Evolutionary conservation across 495 filamentous ascomycete species (phyloP).

Genomic region (Talaromyces borbonicus): DNA sequence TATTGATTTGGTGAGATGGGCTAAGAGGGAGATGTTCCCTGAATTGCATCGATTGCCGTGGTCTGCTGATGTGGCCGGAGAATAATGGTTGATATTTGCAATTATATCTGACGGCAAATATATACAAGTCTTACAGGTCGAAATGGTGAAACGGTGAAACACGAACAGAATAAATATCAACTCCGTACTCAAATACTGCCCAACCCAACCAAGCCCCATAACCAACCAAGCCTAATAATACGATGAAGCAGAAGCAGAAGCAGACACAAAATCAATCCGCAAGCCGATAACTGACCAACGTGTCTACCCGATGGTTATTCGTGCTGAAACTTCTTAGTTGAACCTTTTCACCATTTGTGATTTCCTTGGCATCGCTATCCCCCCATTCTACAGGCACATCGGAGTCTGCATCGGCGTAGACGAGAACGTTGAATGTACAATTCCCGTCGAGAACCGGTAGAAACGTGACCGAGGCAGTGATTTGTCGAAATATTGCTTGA

Average conservation of each 20-base stretch:
- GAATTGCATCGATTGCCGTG: constrained; percentile 30
- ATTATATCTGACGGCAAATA: no score
- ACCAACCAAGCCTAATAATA: no score
- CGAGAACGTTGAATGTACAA: constrained; percentile 97
- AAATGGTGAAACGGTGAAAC: no score
- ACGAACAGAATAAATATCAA: no score
- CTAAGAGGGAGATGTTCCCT: constrained; percentile 30
- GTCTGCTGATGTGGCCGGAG: no score
- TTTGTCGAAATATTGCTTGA: constrained; percentile 90
- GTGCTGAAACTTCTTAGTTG: constrained; percentile 94
- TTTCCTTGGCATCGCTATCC: constrained; percentile 96
- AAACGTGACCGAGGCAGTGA: constrained; percentile 95
- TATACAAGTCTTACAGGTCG: no score
- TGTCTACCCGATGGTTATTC: constrained; percentile 85
- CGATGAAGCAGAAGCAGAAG: no score
- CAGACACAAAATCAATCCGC: constrained; percentile 22
- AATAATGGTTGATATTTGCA: no score
- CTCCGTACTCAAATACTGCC: no score
- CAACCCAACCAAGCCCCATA: no score
- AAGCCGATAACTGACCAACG: constrained; percentile 79
- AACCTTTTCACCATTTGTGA: constrained; percentile 90
- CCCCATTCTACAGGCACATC: constrained; percentile 98
- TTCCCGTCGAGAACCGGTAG: constrained; percentile 84
- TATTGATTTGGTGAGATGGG: constrained; percentile 28
- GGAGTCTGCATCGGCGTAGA: constrained; percentile 93